Evolutionary conservation across 2,329 filamentous ascomycete species (phyloP).

Genomic region (Aspergillus novofumigatus): DNA sequence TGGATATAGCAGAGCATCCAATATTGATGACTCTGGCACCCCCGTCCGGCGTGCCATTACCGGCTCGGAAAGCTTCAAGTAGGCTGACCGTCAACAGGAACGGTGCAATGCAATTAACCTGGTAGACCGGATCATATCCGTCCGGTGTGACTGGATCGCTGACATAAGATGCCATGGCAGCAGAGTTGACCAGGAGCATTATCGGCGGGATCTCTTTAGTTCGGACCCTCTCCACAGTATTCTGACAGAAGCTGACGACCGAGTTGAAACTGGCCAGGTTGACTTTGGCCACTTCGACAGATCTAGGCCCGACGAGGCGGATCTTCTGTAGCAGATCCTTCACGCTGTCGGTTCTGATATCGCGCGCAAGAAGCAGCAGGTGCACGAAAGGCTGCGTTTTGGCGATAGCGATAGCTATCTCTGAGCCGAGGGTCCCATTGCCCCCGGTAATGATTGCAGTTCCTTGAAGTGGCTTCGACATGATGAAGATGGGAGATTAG

Average conservation of each 20-base stretch:
- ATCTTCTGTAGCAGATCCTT: constrained; percentile 24
- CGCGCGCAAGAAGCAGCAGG: constrained; percentile 28
- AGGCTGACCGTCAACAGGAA: constrained; percentile 34
- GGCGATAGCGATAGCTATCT: constrained; percentile 33
- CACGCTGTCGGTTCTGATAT: constrained; percentile 28
- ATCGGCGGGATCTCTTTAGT: constrained; percentile 34
- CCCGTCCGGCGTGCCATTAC: constrained; percentile 26
- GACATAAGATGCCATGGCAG: constrained; percentile 31
- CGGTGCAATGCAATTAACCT: constrained; percentile 35
- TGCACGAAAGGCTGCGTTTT: constrained; percentile 35
- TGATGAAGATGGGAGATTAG: constrained; percentile 4
- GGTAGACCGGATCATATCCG: constrained; percentile 35
- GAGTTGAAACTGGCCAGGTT: constrained; percentile 32
- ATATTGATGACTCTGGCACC: constrained; percentile 35
- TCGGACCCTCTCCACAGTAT: constrained; percentile 31
- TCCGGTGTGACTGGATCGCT: constrained; percentile 28
- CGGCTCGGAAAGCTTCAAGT: constrained; percentile 34
- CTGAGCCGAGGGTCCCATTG: constrained; percentile 33
- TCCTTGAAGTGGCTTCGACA: constrained; percentile 32
- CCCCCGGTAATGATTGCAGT: constrained; percentile 37
- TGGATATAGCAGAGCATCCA: constrained; percentile 30
- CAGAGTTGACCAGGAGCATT: constrained; percentile 30
- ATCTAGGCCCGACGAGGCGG: constrained; percentile 31
- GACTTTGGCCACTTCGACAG: constrained; percentile 28
- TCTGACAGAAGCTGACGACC: constrained; percentile 26